Evolutionary conservation across 305 asterid species (phyloP).

Genomic region (Fraxinus latifolia): DNA sequence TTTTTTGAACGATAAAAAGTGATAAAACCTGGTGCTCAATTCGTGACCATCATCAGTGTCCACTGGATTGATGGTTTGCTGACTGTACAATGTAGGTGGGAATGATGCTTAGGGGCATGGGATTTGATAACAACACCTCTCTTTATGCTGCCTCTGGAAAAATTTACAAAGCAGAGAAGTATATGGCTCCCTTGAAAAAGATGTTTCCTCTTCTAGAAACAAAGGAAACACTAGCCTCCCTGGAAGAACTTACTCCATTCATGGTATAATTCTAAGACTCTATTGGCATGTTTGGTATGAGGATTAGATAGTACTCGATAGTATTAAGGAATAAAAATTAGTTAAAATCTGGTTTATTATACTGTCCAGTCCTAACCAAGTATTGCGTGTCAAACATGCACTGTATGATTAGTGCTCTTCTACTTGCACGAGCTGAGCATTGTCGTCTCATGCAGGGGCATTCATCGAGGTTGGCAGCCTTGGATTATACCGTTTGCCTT

Average conservation of each 20-base stretch:
- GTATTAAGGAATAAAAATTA: background rate
- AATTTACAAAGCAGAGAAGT: constrained; percentile 77
- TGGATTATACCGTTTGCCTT: constrained; percentile 94
- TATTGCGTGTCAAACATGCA: background rate
- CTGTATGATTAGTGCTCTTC: background rate
- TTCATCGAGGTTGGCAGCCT: constrained; percentile 89
- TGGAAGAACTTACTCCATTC: constrained; percentile 76
- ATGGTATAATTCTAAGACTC: constrained; percentile 41
- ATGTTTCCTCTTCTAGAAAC: constrained; percentile 83
- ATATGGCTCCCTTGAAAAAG: constrained; percentile 90
- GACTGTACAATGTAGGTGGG: constrained; percentile 63
- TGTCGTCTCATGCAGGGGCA: constrained; percentile 56
- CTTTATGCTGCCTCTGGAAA: constrained; percentile 89
- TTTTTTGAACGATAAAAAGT: background rate
- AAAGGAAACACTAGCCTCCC: constrained; percentile 69
- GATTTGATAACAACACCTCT: constrained; percentile 80
- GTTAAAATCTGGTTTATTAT: background rate
- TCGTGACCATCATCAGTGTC: background rate
- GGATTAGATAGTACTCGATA: background rate
- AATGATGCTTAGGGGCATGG: constrained; percentile 98
- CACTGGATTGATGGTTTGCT: background rate
- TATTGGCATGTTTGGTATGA: background rate
- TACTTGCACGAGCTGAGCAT: background rate
- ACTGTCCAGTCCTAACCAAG: background rate
- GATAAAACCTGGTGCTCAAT: background rate